Base-by-base conservation (phyloP, 208 protist genomes). In the Chromosphaera perkinsii region DNA sequence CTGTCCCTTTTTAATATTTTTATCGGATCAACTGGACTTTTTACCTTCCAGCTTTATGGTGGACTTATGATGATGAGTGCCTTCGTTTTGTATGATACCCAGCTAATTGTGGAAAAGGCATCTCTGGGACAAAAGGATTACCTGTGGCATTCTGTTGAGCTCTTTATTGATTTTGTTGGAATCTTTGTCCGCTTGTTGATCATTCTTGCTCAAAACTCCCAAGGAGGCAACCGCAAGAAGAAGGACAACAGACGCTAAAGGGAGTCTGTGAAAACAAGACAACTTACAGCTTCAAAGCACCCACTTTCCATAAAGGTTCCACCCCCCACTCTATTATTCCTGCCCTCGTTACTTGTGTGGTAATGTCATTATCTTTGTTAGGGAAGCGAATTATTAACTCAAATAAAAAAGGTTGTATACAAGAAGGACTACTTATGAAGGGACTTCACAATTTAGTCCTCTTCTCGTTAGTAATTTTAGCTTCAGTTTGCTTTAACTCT, bases 21-120 rank as follows among this genome's bases (percentile, higher is more conserved):
- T 17, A 45, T 45, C 17, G 39, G 39, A 45, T 45, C 39, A 7
- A 17, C 7, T 7, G 7, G 39, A 17, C 39, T 45, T 17, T 17
- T 45, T 7, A 7, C 17, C 39, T 7, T 7, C 7, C 39, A 45
- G 39, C 17, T 45, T 7, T 45, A 45, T 45, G 39, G 39, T 45
- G 78, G 78, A 26, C 55, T 82, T 9, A 14, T 79, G 10, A 31
- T 82, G 17, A 81, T 82, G 55, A 42, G 37, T 10, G 58, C 58
- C 0, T 82, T 76, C 49, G 52, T 82, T 48, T 4, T 73, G 17
- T 82, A 77, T 56, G 78, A 82, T 43, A 82, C 76, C 4, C 78
- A 82, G 71, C 22, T 82, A 36, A 80, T 79, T 37, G 68, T 79
- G 20, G 56, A 73, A 32, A 72, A 79, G 69, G 51, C 24, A 10